phyloP scores from a whole-genome alignment of 2,329 filamentous ascomycete genomes.

The Knoxdaviesia capensis region DNA sequence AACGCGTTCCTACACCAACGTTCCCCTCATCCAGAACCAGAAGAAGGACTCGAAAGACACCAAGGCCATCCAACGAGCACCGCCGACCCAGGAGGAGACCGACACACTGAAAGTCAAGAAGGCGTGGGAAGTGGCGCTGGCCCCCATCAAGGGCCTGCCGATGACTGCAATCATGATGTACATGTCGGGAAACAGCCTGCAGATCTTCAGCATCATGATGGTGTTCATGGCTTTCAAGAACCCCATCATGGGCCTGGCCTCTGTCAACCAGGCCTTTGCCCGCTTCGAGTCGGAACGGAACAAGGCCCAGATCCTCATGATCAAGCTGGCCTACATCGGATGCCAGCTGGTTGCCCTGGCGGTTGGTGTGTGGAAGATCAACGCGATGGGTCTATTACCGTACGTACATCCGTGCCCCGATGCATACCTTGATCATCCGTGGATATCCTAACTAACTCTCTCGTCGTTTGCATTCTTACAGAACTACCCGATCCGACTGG shows the following conservation, averaged over 20 bases:
- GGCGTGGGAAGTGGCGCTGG: constrained; percentile 91
- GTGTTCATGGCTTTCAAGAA: constrained; percentile 98
- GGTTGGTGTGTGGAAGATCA: constrained; percentile 89
- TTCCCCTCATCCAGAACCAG: constrained; percentile 10
- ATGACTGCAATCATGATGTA: constrained; percentile 99
- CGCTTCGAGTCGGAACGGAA: constrained; percentile 75
- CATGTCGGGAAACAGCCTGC: constrained; percentile 95
- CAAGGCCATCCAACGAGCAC: constrained; percentile 34
- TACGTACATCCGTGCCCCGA: constrained; percentile 23
- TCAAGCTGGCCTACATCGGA: constrained; percentile 71
- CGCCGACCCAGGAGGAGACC: constrained; percentile 65
- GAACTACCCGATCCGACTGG: constrained; percentile 93
- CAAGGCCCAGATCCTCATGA: constrained; percentile 49
- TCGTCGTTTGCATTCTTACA: constrained; percentile 13
- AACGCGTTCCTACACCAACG: not conserved
- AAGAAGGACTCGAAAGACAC: constrained; percentile 26
- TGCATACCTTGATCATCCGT: not conserved
- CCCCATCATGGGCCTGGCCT: constrained; percentile 66
- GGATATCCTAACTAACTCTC: constrained; percentile 9
- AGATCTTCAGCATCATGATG: constrained; percentile 99
- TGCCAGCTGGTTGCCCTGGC: constrained; percentile 73
- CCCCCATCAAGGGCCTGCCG: constrained; percentile 78
- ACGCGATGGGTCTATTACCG: constrained; percentile 88
- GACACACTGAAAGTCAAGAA: constrained; percentile 96
- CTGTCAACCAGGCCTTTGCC: constrained; percentile 73